phyloP scores from a whole-genome alignment of 495 filamentous ascomycete genomes.

The Penicillium paxilli region DNA sequence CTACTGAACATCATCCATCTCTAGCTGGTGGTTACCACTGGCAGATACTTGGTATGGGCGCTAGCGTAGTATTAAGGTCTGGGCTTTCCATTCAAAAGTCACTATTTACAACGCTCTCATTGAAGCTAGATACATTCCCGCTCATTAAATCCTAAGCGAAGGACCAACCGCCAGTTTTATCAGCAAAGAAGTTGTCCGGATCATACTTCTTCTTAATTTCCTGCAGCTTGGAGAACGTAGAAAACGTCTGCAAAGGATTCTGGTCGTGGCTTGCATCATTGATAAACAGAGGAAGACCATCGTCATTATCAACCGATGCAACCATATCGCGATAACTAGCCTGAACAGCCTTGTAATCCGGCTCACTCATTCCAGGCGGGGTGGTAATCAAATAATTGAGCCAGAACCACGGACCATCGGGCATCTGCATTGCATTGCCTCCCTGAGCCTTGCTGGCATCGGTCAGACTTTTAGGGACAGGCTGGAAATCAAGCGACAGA shows the following conservation, averaged over 20 bases:
- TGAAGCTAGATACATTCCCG: too few relatives aligned
- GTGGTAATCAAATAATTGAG: conserved; percentile 31
- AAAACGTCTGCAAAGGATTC: conserved; percentile 31
- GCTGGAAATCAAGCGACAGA: conserved; percentile 34
- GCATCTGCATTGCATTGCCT: conserved; percentile 40
- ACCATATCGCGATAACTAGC: conserved; percentile 34
- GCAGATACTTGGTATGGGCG: too few relatives aligned
- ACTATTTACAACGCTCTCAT: too few relatives aligned
- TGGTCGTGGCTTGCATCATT: conserved; percentile 35
- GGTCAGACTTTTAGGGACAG: conserved; percentile 31
- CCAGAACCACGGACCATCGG: conserved; percentile 38
- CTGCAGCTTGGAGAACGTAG: conserved; percentile 26
- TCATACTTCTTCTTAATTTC: conserved; percentile 39
- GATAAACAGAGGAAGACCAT: conserved; percentile 33
- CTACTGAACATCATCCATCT: too few relatives aligned
- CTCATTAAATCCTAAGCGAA: conserved; percentile 20
- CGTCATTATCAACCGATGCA: conserved; percentile 20
- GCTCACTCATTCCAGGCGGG: conserved; percentile 18
- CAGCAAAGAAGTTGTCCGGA: conserved; percentile 35
- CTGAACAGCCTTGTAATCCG: conserved; percentile 29
- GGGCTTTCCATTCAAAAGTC: too few relatives aligned
- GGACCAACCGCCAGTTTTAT: conserved; percentile 36
- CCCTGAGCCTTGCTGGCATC: conserved; percentile 36
- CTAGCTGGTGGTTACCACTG: too few relatives aligned
- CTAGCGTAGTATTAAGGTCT: too few relatives aligned